A percentile compares a stretch with the other conserved stretches of the same genome.
These are phyloP conservation scores for Serpula lacrymans DNA, from an alignment of 768 basidiomycete species.

Conservation along the genomic window DNA sequence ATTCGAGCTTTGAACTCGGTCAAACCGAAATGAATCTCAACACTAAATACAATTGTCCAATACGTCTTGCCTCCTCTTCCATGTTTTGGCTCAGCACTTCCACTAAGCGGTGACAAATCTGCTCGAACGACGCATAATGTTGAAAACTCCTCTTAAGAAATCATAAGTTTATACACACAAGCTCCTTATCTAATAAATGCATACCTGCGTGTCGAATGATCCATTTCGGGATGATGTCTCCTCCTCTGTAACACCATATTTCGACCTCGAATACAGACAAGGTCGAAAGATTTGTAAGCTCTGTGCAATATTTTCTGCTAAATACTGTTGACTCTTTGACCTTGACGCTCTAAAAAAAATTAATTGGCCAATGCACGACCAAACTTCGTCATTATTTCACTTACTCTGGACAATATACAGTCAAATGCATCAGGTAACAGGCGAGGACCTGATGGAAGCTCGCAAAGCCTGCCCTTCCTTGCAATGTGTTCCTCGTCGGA, in stretches of 20 bases:
- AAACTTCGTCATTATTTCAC: too few relatives aligned
- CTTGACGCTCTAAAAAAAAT: conserved; percentile 50
- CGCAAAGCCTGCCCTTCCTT: conserved; percentile 63
- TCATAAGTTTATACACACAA: conserved; percentile 3
- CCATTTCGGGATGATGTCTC: conserved; percentile 68
- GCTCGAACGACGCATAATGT: conserved; percentile 78
- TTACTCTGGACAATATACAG: conserved; percentile 68
- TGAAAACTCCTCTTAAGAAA: conserved; percentile 57
- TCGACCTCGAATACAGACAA: conserved; percentile 81
- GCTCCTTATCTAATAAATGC: not conserved
- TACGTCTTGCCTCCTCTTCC: conserved; percentile 67
- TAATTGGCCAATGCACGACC: conserved; percentile 7
- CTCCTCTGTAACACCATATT: conserved; percentile 83
- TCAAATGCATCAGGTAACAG: conserved; percentile 82
- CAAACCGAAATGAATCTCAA: conserved; percentile 80
- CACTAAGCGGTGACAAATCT: conserved; percentile 67
- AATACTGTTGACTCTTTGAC: conserved; percentile 83
- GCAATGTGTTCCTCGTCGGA: conserved; percentile 63
- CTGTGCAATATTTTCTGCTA: conserved; percentile 78
- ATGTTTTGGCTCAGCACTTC: conserved; percentile 65
- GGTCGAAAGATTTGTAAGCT: conserved; percentile 71
- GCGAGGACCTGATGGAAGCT: conserved; percentile 73
- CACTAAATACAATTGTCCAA: conserved; percentile 82
- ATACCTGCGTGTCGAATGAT: conserved; percentile 54
- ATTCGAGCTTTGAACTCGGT: conserved; percentile 82